Base-by-base conservation (phyloP, 768 basidiomycete species). In the Tricholoma bakamatsutake region DNA sequence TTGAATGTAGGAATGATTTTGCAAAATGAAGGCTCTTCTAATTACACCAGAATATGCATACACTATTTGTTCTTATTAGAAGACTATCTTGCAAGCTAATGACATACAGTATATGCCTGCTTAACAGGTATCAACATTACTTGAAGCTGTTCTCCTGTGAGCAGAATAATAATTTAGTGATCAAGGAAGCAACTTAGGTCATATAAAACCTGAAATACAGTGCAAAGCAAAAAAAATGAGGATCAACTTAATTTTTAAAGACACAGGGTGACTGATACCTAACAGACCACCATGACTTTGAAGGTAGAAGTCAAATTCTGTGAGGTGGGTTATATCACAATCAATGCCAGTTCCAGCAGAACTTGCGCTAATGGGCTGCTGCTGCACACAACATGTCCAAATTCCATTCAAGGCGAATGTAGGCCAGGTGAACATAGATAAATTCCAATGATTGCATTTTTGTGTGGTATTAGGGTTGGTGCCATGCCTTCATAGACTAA, bases 271-370 rank as follows among this genome's bases (percentile, higher is more conserved):
- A 54, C 86, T 88, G 0, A 89, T 93, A 7, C 90, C 90, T 1
- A 90, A 75, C 1, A 92, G 70, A 11, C 88, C 90, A 0, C 80
- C 87, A 55, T 93, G 90, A 51, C 84, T 86, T 62, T 84, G 84
- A 3, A 93, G 74, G 61, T 88, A 91, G 67, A 82, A 93, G 60
- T 93, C 90, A 35, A 85, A 84, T 53, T 89, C 87, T 0, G 80
- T 78, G 0, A 88, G 87, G 61, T 88, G 85, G 0, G 79, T 78
- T 42, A 90, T 81, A 4, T 82, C 84, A 1, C 73, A 73, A 62
- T 93, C 90, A 21, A 90, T 79, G 12, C 93, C 87, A 0, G 88
- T 88, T 7, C 90, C 90, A 0, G 90, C 88, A 1, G 78, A 80
- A 61, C 83, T 24, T 24, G 21, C 21, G 3, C 21, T 24, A 24